Percentiles rank a stretch among this genome's conserved stretches.
Evolutionary conservation across 192 early-diverging fungal species (phyloP).

Genomic region (Pilaira anomala): DNA sequence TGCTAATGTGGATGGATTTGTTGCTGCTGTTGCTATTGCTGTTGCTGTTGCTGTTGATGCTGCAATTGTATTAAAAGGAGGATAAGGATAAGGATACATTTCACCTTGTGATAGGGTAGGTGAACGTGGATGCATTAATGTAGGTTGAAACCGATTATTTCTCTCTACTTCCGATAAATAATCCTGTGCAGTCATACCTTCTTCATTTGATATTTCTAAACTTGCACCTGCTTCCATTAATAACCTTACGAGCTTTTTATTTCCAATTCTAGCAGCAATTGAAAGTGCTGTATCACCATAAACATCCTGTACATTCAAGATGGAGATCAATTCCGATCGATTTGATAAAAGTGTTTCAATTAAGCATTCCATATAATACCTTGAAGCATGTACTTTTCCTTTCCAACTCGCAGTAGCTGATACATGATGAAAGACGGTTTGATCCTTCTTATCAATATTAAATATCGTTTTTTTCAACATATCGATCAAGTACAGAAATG

Average conservation of each 20-base stretch:
- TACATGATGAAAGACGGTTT: conserved; percentile 92
- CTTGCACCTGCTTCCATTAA: conserved; percentile 60
- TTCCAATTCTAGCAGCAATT: conserved; percentile 60
- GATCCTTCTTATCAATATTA: conserved; percentile 70
- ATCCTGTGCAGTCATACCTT: conserved; percentile 17
- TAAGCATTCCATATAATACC: conserved; percentile 90
- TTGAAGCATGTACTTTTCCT: conserved; percentile 66
- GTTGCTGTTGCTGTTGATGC: too few relatives aligned
- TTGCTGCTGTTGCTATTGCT: too few relatives aligned
- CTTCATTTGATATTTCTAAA: conserved; percentile 8
- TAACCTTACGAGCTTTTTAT: conserved; percentile 56
- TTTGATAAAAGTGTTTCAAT: conserved; percentile 67
- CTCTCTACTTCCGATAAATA: conserved; percentile 1
- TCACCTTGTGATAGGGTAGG: neutral
- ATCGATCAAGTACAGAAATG: conserved; percentile 72
- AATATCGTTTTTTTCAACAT: conserved; percentile 76
- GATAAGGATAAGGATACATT: neutral
- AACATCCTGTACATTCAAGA: conserved; percentile 74
- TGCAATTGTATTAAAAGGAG: too few relatives aligned
- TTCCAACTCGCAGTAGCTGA: conserved; percentile 64
- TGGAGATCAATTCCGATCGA: conserved; percentile 71
- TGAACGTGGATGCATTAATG: neutral
- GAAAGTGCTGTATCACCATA: conserved; percentile 78
- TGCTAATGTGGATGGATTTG: too few relatives aligned
- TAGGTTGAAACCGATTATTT: neutral